Evolutionary conservation across 2,329 filamentous ascomycete genomes (phyloP).

Genomic region (Penicillium digitatum): DNA sequence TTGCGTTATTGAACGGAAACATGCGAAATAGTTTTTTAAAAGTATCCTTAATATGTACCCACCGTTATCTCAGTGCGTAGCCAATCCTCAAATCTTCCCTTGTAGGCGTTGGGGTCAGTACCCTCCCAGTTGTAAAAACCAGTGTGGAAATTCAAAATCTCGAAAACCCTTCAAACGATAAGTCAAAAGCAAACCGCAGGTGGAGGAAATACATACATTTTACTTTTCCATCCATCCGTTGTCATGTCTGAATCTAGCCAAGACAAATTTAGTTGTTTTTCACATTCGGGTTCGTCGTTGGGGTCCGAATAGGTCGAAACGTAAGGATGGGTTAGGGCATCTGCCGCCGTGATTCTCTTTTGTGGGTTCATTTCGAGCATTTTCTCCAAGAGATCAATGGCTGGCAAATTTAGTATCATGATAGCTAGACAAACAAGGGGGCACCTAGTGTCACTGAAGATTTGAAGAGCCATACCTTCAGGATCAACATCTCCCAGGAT

Average conservation of each 20-base stretch:
- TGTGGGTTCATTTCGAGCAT: constrained; percentile 97
- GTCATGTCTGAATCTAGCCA: constrained; percentile 96
- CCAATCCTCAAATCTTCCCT: neutral
- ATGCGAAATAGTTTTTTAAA: neutral
- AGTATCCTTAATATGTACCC: constrained; percentile 1
- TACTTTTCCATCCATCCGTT: constrained; percentile 98
- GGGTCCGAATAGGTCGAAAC: constrained; percentile 93
- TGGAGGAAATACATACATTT: constrained; percentile 61
- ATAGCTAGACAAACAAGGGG: neutral
- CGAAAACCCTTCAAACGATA: constrained; percentile 21
- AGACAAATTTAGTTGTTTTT: constrained; percentile 98
- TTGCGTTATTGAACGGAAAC: neutral
- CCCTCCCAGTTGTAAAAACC: constrained; percentile 1
- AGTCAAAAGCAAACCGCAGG: constrained; percentile 34
- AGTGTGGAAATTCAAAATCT: constrained; percentile 6
- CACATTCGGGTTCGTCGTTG: constrained; percentile 85
- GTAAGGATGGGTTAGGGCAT: constrained; percentile 84
- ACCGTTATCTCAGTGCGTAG: neutral
- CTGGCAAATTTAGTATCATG: constrained; percentile 54
- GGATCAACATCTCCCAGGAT: neutral
- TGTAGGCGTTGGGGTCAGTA: neutral
- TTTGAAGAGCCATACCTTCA: neutral
- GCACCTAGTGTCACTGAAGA: neutral
- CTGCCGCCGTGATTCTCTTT: constrained; percentile 80
- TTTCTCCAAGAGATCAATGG: constrained; percentile 84